phyloP scores from a whole-genome alignment of 169 alveolate genomes.

The Cryptosporidium andersoni region DNA sequence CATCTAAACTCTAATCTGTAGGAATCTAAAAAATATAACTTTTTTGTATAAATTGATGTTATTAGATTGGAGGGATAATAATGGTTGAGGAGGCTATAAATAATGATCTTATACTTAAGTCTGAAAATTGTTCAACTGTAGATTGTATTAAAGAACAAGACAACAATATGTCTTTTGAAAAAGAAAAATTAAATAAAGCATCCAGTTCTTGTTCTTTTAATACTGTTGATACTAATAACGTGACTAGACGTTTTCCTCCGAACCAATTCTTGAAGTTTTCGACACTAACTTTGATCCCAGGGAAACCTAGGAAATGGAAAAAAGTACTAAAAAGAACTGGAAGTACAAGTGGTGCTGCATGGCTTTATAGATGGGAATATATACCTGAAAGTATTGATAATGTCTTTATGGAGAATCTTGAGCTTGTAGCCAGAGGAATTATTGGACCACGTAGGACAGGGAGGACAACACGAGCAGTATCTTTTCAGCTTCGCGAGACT shows the following conservation, averaged over 20 bases:
- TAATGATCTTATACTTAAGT: background rate
- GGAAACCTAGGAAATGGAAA: conserved; percentile 66
- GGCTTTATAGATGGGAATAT: conserved; percentile 69
- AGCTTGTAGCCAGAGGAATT: conserved; percentile 58
- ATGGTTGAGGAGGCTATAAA: background rate
- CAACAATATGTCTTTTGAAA: background rate
- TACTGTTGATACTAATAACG: background rate
- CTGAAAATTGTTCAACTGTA: background rate
- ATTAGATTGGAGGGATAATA: too few relatives aligned
- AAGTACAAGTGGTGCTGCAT: conserved; percentile 55
- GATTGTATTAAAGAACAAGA: background rate
- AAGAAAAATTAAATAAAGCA: background rate
- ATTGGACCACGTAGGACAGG: conserved; percentile 70
- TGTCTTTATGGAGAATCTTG: conserved; percentile 58
- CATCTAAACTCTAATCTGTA: too few relatives aligned
- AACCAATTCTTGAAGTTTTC: conserved; percentile 65
- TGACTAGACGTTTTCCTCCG: conserved; percentile 64
- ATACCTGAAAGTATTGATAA: conserved; percentile 58
- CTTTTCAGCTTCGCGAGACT: conserved; percentile 61
- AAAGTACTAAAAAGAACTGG: conserved; percentile 64
- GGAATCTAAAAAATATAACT: too few relatives aligned
- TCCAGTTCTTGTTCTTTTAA: conserved; percentile 5
- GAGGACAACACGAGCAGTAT: conserved; percentile 65
- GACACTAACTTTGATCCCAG: conserved; percentile 40
- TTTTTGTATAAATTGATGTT: too few relatives aligned